Percentiles rank a stretch among this genome's conserved stretches.
Conservation (phyloP, 345 rosid genomes). For the Salix viminalis region DNA sequence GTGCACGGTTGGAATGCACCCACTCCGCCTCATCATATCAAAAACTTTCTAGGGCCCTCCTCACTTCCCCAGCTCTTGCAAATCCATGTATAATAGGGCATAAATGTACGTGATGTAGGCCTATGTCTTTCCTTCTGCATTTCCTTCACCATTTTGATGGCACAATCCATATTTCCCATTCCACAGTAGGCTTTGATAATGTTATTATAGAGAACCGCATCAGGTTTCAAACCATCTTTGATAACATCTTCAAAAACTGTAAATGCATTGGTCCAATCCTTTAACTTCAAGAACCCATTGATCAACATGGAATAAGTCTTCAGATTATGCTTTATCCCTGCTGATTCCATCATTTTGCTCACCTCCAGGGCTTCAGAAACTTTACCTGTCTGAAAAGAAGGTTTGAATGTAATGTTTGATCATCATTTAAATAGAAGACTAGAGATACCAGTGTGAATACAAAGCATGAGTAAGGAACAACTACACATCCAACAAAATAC, state of each 20-base stretch:
- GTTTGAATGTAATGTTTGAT: neutral
- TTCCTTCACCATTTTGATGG: conserved; percentile 68
- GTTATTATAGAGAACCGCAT: conserved; percentile 81
- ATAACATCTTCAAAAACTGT: conserved; percentile 81
- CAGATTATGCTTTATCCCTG: conserved; percentile 75
- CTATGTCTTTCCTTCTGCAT: conserved; percentile 82
- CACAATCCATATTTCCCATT: conserved; percentile 97
- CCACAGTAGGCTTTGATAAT: conserved; percentile 85
- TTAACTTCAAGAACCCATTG: conserved; percentile 79
- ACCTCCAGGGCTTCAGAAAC: conserved; percentile 78
- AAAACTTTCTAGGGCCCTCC: conserved; percentile 73
- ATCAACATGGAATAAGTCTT: conserved; percentile 96
- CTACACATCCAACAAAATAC: neutral
- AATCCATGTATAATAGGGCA: conserved; percentile 89
- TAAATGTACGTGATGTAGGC: conserved; percentile 77
- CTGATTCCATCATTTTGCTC: conserved; percentile 68
- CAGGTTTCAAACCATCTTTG: conserved; percentile 73
- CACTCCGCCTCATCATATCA: conserved; percentile 86
- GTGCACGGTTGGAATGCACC: conserved; percentile 90
- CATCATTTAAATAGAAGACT: neutral
- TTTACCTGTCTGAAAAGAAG: conserved; percentile 64
- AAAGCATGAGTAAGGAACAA: neutral
- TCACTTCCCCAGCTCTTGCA: conserved; percentile 79
- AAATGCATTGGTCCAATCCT: conserved; percentile 95
- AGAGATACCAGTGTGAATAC: neutral